Evolutionary conservation across 169 alveolate genomes (phyloP).

Genomic region (Plasmodium inui): DNA sequence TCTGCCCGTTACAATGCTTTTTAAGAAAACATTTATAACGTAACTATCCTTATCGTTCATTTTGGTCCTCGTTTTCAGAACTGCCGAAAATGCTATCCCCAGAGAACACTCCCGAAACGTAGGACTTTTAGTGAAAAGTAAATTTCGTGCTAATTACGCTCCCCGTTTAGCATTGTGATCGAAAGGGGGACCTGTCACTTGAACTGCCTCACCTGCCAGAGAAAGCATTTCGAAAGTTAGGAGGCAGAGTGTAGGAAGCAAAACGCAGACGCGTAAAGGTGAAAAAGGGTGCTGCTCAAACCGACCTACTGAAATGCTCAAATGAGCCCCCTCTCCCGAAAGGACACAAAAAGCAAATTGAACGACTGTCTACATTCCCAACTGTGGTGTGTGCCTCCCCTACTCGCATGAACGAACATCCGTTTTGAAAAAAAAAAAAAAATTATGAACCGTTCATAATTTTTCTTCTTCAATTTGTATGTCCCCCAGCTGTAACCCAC

Average conservation of each 20-base stretch:
- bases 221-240: neutral
- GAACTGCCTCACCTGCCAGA: neutral
- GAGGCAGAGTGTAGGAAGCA: neutral
- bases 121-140: neutral
- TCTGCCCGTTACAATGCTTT: neutral
- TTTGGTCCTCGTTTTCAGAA: neutral
- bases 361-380: neutral
- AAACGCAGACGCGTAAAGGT: neutral
- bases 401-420: neutral
- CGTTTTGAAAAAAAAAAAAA: constrained; percentile 1
- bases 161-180: neutral
- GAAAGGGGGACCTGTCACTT: neutral
- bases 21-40: neutral
- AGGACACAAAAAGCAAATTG: neutral
- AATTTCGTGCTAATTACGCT: neutral
- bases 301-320: neutral
- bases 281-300: neutral
- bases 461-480: neutral
- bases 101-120: neutral
- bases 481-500: neutral
- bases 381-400: neutral
- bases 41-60: neutral
- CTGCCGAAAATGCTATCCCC: neutral
- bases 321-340: neutral
- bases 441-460: constrained; percentile 5